phyloP scores from a whole-genome alignment of 148 eudicot genomes.

The Tetragonia tetragonoides region DNA sequence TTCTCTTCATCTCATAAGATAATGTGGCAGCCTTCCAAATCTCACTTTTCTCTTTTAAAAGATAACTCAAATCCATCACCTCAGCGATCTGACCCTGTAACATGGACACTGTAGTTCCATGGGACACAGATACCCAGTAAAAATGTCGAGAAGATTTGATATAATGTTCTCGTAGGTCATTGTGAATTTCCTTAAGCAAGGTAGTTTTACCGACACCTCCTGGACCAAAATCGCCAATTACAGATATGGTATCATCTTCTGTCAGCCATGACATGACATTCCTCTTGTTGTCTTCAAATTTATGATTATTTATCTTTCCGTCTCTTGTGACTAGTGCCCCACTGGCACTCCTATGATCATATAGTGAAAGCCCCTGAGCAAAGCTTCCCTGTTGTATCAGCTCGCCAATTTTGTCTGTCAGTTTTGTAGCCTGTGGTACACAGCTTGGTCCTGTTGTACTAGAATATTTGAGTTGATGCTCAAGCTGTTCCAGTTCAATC shows the following conservation, averaged over 20 bases:
- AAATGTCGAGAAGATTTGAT: neutral
- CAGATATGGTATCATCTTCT: conserved; percentile 8
- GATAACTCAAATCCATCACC: conserved; percentile 15
- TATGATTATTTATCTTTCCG: conserved; percentile 11
- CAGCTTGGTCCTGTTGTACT: neutral
- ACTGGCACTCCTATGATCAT: conserved; percentile 21
- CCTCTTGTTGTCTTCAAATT: conserved; percentile 15
- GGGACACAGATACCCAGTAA: conserved; percentile 31
- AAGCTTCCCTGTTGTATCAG: conserved; percentile 20
- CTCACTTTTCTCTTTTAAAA: conserved; percentile 16
- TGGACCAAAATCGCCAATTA: conserved; percentile 24
- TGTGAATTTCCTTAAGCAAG: conserved; percentile 29
- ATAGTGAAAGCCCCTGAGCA: conserved; percentile 19
- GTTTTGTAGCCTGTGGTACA: neutral
- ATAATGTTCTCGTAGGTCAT: conserved; percentile 18
- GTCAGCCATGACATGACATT: conserved; percentile 21
- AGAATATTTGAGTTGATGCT: conserved; percentile 17
- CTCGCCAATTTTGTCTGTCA: conserved; percentile 18
- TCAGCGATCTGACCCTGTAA: conserved; percentile 31
- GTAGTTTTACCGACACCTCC: conserved; percentile 36
- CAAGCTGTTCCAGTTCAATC: conserved; percentile 18
- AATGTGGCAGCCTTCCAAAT: conserved; percentile 22
- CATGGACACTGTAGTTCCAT: conserved; percentile 13
- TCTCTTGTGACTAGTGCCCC: conserved; percentile 22
- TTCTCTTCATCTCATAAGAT: conserved; percentile 22